Base-by-base conservation (phyloP, 768 basidiomycete species). In the Leccinum truebloodii region DNA sequence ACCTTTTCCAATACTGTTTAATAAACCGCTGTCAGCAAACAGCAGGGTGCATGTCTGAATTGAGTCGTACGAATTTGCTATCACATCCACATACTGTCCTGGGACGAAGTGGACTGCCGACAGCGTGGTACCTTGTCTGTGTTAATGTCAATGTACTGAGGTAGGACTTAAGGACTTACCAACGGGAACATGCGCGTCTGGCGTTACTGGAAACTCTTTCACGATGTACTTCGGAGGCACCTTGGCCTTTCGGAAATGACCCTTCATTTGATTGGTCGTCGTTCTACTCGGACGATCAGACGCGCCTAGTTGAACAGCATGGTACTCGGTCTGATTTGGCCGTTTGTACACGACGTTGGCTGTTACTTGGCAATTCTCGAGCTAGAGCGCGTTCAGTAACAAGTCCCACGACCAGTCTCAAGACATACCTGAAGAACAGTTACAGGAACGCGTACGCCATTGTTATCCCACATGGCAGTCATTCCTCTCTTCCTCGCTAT, bases 401-500 rank as follows among this genome's bases (percentile, higher is more conserved):
- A 65, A 58, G 54, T 44, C 60, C 12, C 54, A 10, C 37, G 24
- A 52, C 26, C 60, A 56, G 26, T 54, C 8, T 28, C 37, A n/a
- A 49, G 9, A 68, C 82, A 64, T 65, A 94, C 96, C 83, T 98
- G 95, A 48, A 99, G 84, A 52, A 99, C 87, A 0, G 97, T 99
- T 30, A 97, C 94, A 2, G 96, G 96, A 65, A 90, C 80, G 53
- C 91, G 82, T 37, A 85, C 86, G 26, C 96, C 97, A 59, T 93
- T 88, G 71, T 90, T 84, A 70, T 95, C 92, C 92, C 94, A 98
- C 69, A 98, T 77, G 14, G 85, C 85, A 10, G 92, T 90, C 96
- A 98, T 98, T 50, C 96, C 97, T 58, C 94, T 86, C 80, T 99
- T 99, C 59, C 89, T 84, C 26, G 94, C 96, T 73, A 99, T 89